Percentiles rank a stretch among this genome's conserved stretches.
Evolutionary conservation across 2,329 filamentous ascomycete genomes (phyloP).

Genomic region (Talaromyces islandicus): DNA sequence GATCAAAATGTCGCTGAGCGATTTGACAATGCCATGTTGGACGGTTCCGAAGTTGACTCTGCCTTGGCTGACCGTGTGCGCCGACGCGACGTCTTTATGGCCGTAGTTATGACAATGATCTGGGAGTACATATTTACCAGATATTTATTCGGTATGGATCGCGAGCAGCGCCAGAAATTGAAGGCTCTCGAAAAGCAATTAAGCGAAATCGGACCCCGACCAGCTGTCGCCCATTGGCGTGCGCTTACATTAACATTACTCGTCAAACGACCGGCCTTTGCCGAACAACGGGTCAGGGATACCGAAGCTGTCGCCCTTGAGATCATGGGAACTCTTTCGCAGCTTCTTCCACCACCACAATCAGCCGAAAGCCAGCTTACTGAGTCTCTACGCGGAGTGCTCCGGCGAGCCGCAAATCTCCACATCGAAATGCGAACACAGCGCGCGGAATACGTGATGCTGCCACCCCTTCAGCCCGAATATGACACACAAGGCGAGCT

Average conservation of each 20-base stretch:
- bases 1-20: conserved; percentile 92
- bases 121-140: conserved; percentile 98
- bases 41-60: conserved; percentile 85
- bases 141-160: conserved; percentile 97
- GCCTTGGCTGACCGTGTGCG: conserved; percentile 83
- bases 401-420: conserved; percentile 81
- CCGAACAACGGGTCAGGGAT: conserved; percentile 75
- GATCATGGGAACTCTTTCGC: conserved; percentile 75
- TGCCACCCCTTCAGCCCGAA: conserved; percentile 87
- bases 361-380: conserved; percentile 75
- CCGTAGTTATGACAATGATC: conserved; percentile 97
- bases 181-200: conserved; percentile 92
- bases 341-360: conserved; percentile 78
- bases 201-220: conserved; percentile 74
- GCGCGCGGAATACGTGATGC: conserved; percentile 96
- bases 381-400: conserved; percentile 77
- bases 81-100: conserved; percentile 94
- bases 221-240: conserved; percentile 95
- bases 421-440: conserved; percentile 97
- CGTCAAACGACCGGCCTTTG: conserved; percentile 72
- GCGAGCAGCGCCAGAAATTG: conserved; percentile 94
- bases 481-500: conserved; percentile 93
- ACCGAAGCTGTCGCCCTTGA: conserved; percentile 94
- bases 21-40: conserved; percentile 87
- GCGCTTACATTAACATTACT: conserved; percentile 90